phyloP scores from a whole-genome alignment of 2,329 filamentous ascomycete species.

The Fusarium scirpi region DNA sequence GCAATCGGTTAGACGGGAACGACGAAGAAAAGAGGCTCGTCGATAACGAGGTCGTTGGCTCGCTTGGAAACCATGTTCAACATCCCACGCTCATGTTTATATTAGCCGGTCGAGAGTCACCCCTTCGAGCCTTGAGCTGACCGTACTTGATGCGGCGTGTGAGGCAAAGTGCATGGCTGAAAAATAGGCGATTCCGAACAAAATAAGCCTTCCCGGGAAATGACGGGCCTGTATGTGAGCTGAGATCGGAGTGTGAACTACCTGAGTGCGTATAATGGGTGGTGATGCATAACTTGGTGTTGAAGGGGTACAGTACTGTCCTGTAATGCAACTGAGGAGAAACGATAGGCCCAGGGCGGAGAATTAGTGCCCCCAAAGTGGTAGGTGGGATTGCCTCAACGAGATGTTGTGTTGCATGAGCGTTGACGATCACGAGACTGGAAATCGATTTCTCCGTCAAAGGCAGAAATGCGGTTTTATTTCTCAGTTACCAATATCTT shows the following conservation, averaged over 20 bases:
- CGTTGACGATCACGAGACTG: conserved; percentile 13
- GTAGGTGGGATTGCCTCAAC: not conserved
- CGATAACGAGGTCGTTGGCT: conserved; percentile 11
- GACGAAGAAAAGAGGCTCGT: conserved; percentile 2
- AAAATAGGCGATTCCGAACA: not conserved
- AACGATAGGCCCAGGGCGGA: conserved; percentile 12
- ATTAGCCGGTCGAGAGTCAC: conserved; percentile 27
- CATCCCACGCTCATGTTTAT: conserved; percentile 28
- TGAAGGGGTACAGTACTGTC: conserved; percentile 11
- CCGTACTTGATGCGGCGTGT: conserved; percentile 6
- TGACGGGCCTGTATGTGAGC: conserved; percentile 1
- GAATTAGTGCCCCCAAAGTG: conserved; percentile 45
- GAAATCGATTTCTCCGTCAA: not conserved
- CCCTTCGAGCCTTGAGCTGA: conserved; percentile 14
- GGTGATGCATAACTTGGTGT: conserved; percentile 25
- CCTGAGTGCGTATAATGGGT: conserved; percentile 11
- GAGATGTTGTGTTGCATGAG: not conserved
- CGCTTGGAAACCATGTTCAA: conserved; percentile 18
- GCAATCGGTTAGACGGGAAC: conserved; percentile 38
- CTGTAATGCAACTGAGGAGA: not conserved
- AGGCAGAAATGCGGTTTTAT: not conserved
- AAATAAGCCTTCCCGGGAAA: conserved; percentile 9
- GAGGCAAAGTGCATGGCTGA: conserved; percentile 36
- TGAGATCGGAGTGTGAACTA: conserved; percentile 6
- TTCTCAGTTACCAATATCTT: not conserved